These are phyloP conservation scores for Xylaria sp. DNA, from an alignment of 495 filamentous ascomycete genomes.

Conservation along the genomic window DNA sequence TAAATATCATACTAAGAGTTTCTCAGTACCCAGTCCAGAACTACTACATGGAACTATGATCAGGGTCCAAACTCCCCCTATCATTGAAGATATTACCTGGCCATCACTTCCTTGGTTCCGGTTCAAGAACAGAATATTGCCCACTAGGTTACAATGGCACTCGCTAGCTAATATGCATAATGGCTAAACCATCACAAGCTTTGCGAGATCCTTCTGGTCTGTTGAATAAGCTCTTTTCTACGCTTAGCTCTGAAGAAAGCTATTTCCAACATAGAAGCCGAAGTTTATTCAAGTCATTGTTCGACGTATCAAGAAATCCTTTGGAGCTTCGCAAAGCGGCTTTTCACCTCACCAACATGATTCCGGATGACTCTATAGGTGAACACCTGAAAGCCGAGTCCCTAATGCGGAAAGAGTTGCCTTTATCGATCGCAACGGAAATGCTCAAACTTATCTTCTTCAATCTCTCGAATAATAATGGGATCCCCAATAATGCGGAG, in stretches of 20 bases:
- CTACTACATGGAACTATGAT: neutral
- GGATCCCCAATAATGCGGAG: neutral
- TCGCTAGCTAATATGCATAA: neutral
- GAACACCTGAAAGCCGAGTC: neutral
- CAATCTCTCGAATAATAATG: neutral
- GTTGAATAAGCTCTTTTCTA: neutral
- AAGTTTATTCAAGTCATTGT: neutral
- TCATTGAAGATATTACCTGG: neutral
- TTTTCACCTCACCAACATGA: neutral
- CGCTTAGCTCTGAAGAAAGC: neutral
- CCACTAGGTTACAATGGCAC: neutral
- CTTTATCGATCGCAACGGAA: conserved; percentile 6
- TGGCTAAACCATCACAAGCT: neutral
- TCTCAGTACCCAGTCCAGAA: neutral
- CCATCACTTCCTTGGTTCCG: conserved; percentile 14
- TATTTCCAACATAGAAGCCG: no score
- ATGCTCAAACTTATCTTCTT: conserved; percentile 12
- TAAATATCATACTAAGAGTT: neutral
- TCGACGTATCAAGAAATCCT: neutral
- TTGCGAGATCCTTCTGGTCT: neutral
- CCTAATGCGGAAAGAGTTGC: neutral
- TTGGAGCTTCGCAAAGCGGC: neutral
- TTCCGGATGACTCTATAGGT: neutral
- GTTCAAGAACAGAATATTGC: neutral
- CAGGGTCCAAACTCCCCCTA: neutral